These are phyloP conservation scores for Ogataea ganodermae DNA, from an alignment of 805 yeast genomes.

Conservation along the genomic window DNA sequence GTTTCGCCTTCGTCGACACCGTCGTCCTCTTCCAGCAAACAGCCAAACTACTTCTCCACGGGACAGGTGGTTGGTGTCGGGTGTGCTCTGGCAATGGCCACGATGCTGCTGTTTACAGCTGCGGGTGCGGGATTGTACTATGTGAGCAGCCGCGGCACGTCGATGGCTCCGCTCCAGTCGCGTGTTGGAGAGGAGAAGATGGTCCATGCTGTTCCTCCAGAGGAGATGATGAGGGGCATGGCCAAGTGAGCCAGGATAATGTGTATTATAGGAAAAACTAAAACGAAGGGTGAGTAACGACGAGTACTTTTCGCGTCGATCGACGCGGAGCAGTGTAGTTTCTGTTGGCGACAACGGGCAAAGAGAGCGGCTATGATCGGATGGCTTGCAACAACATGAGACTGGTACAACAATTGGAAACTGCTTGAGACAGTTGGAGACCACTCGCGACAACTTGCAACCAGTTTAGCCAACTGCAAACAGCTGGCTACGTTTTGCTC, in stretches of 20 bases:
- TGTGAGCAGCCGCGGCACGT: constrained; percentile 40
- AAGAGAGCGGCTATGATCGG: no score
- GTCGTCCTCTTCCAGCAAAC: not conserved
- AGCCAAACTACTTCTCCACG: constrained; percentile 36
- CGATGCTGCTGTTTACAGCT: constrained; percentile 42
- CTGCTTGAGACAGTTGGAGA: no score
- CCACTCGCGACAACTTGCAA: no score
- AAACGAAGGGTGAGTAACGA: no score
- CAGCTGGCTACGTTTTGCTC: no score
- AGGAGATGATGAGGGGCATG: constrained; percentile 39
- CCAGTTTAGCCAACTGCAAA: no score
- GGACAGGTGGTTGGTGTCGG: constrained; percentile 73
- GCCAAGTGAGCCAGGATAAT: constrained; percentile 12
- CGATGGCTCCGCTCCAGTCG: constrained; percentile 49
- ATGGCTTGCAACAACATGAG: no score
- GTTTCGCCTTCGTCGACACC: constrained; percentile 6
- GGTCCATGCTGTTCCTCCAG: constrained; percentile 65
- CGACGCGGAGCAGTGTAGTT: no score
- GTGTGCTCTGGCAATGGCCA: constrained; percentile 64
- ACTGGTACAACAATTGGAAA: no score
- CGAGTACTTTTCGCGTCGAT: no score
- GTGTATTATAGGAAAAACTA: not conserved
- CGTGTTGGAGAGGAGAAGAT: constrained; percentile 62
- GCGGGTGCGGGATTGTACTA: constrained; percentile 40
- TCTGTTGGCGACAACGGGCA: no score